Percentiles rank a stretch among this genome's conserved stretches.
Evolutionary conservation across 345 rosid species (phyloP).

Genomic region (Cardiospermum halicacabum): DNA sequence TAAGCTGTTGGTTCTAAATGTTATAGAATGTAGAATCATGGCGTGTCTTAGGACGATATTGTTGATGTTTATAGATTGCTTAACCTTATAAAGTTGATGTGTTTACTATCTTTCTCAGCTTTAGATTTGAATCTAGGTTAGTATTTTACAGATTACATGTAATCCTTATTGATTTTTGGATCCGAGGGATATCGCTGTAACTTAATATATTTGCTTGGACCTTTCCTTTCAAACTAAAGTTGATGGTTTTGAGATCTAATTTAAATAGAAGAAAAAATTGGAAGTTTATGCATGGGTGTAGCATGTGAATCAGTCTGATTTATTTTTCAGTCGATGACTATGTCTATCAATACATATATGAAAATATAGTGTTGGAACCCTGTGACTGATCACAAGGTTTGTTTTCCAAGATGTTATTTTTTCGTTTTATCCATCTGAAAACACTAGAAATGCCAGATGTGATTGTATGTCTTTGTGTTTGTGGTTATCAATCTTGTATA

Average conservation of each 20-base stretch:
- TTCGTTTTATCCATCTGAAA: background rate
- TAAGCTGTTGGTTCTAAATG: background rate
- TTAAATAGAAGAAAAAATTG: background rate
- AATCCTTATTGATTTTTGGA: background rate
- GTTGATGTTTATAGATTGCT: no score
- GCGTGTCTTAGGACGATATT: no score
- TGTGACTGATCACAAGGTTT: background rate
- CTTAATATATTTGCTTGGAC: background rate
- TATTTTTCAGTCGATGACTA: background rate
- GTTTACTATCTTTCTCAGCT: background rate
- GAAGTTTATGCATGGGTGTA: background rate
- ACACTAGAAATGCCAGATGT: background rate
- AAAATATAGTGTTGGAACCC: background rate
- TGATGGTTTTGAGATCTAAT: background rate
- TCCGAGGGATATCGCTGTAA: background rate
- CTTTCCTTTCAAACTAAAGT: background rate
- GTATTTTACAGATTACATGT: background rate
- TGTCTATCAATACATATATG: background rate
- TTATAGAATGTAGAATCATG: background rate
- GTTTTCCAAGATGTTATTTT: background rate
- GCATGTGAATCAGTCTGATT: background rate
- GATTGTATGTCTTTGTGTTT: background rate
- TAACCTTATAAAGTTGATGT: background rate
- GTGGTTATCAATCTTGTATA: background rate
- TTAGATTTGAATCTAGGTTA: background rate